A percentile compares a stretch with the other conserved stretches of the same genome.
Evolutionary conservation across 306 rosid species (phyloP).

Genomic region (Trifolium repens): DNA sequence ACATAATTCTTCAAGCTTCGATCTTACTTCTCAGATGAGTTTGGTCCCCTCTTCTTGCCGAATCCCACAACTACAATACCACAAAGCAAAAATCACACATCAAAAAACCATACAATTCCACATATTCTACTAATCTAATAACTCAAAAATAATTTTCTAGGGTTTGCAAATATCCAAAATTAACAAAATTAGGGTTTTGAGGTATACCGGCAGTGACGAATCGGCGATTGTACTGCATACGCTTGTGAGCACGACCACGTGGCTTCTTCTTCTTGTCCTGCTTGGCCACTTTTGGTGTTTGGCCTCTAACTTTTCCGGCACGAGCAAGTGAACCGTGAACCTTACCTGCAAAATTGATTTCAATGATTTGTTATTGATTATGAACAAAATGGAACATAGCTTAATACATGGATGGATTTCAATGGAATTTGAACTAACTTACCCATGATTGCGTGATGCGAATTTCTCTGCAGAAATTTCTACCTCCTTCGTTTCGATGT

Average conservation of each 20-base stretch:
- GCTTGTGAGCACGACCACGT: constrained; percentile 54
- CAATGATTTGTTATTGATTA: not conserved
- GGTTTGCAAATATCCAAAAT: not conserved
- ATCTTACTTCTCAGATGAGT: constrained; percentile 49
- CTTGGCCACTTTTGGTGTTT: constrained; percentile 50
- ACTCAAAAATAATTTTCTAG: not conserved
- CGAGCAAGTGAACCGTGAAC: constrained; percentile 53
- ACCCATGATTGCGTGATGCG: constrained; percentile 37
- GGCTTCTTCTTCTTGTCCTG: constrained; percentile 55
- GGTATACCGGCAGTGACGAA: constrained; percentile 51
- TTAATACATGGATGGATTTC: not conserved
- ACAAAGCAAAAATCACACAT: not conserved
- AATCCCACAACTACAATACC: constrained; percentile 44
- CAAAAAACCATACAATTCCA: not conserved
- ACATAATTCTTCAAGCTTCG: not conserved
- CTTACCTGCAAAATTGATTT: constrained; percentile 28
- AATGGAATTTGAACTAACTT: not conserved
- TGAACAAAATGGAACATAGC: not conserved
- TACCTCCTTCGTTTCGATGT: not conserved
- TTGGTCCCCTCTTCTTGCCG: constrained; percentile 55
- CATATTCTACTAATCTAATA: not conserved
- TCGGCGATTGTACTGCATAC: constrained; percentile 54
- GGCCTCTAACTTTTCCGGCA: constrained; percentile 53
- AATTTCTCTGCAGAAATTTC: constrained; percentile 5
- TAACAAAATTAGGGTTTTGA: constrained; percentile 18